A percentile compares a stretch with the other conserved stretches of the same genome.
phyloP scores from a whole-genome alignment of 768 basidiomycete genomes.

The Kwoniella dendrophila region DNA sequence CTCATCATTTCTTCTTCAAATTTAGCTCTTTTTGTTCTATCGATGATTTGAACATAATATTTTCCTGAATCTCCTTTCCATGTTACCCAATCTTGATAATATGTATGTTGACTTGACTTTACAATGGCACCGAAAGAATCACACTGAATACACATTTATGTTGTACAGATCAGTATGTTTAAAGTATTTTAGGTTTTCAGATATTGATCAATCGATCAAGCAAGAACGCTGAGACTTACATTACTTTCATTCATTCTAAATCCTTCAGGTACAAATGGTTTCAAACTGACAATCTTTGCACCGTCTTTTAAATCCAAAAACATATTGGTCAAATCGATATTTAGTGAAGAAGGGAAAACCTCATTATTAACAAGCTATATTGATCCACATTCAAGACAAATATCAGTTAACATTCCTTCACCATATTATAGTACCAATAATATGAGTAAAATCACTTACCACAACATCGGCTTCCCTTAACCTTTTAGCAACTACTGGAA shows the following conservation, averaged over 20 bases:
- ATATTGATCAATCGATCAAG: neutral
- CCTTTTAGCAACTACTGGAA: slow-evolving; percentile 67
- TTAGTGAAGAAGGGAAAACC: slow-evolving; percentile 62
- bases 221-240: slow-evolving; percentile 58
- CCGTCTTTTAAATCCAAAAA: slow-evolving; percentile 95
- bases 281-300: slow-evolving; percentile 82
- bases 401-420: neutral
- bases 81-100: slow-evolving; percentile 47
- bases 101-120: slow-evolving; percentile 29
- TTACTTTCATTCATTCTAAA: slow-evolving; percentile 83
- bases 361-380: slow-evolving; percentile 54
- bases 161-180: neutral
- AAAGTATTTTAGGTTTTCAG: neutral
- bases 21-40: slow-evolving; percentile 38
- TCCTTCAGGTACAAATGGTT: slow-evolving; percentile 72
- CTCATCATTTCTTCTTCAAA: slow-evolving; percentile 44
- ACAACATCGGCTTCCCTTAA: slow-evolving; percentile 85
- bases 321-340: slow-evolving; percentile 79
- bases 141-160: slow-evolving; percentile 30
- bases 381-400: neutral
- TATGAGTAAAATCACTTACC: slow-evolving; percentile 58
- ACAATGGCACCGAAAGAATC: slow-evolving; percentile 50
- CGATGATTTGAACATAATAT: slow-evolving; percentile 47
- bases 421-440: neutral
- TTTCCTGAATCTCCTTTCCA: slow-evolving; percentile 50